These are phyloP conservation scores for Blastobotrys malaysiensis DNA, from an alignment of 1,139 yeast genomes.

Conservation along the genomic window DNA sequence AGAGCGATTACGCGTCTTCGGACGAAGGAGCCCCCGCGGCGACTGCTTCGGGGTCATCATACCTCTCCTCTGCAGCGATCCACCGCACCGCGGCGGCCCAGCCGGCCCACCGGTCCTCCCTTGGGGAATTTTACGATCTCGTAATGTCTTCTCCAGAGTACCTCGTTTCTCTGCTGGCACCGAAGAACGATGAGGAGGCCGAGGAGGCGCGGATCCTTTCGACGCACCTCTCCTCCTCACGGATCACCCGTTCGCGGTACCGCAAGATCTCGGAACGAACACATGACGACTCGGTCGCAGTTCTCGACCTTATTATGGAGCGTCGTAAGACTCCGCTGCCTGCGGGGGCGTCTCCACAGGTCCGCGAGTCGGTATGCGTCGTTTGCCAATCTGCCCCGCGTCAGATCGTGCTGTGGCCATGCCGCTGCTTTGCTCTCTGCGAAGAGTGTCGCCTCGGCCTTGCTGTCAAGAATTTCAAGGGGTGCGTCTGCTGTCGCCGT, in stretches of 20 bases:
- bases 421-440: conserved; percentile 83
- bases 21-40: too few species aligned
- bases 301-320: conserved; percentile 15
- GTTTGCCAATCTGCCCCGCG: conserved; percentile 74
- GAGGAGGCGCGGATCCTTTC: conserved; percentile 23
- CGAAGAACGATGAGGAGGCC: conserved; percentile 20
- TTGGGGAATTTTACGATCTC: conserved; percentile 21
- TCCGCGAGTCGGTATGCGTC: conserved; percentile 47
- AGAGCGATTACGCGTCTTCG: conserved; percentile 7
- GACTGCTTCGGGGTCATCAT: neutral
- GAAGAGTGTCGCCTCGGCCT: conserved; percentile 76
- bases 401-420: conserved; percentile 86
- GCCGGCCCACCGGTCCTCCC: conserved; percentile 3
- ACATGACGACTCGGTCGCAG: conserved; percentile 15
- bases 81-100: neutral
- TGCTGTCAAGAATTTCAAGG: conserved; percentile 66
- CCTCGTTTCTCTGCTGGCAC: conserved; percentile 22
- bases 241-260: conserved; percentile 23
- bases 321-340: conserved; percentile 13
- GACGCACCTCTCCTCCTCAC: conserved; percentile 16
- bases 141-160: conserved; percentile 21
- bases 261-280: conserved; percentile 11
- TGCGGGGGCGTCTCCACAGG: conserved; percentile 3
- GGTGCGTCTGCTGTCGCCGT: conserved; percentile 81
- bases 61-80: neutral